Evolutionary conservation across 164 flowering plant genomes (phyloP).

Genomic region (Tinospora cordifolia): DNA sequence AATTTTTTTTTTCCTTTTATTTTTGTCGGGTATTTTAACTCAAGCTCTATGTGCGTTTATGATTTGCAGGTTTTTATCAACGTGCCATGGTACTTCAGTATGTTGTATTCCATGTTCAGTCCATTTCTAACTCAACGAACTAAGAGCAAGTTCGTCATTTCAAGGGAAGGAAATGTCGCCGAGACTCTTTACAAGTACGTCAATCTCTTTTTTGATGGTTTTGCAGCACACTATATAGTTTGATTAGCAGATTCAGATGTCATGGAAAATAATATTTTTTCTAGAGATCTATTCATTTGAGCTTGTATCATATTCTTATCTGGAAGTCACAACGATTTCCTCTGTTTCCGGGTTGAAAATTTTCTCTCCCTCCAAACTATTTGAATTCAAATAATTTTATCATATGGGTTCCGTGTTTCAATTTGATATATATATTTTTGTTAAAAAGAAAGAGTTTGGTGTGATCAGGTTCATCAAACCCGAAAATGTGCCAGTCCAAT

Average conservation of each 20-base stretch:
- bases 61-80: slow-evolving; percentile 67
- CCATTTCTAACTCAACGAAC: slow-evolving; percentile 92
- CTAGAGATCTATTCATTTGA: neutral
- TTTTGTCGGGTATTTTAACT: neutral
- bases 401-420: too few species aligned
- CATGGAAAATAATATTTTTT: neutral
- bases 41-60: neutral
- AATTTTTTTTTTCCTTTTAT: neutral
- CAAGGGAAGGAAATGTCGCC: slow-evolving; percentile 74
- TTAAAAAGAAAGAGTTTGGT: neutral
- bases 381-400: neutral
- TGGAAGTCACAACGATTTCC: neutral
- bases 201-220: neutral
- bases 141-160: slow-evolving; percentile 92
- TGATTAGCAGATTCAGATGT: neutral
- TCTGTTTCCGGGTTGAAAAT: neutral
- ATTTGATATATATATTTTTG: neutral
- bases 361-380: neutral
- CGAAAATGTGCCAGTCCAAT: slow-evolving; percentile 79
- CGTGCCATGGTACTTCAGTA: slow-evolving; percentile 88
- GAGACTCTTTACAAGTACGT: slow-evolving; percentile 88
- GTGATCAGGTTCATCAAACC: slow-evolving; percentile 67
- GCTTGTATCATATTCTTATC: neutral
- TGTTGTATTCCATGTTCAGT: slow-evolving; percentile 80
- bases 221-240: neutral